Evolutionary conservation across 306 rosid species (phyloP).

Genomic region (Trichosanthes truncata): DNA sequence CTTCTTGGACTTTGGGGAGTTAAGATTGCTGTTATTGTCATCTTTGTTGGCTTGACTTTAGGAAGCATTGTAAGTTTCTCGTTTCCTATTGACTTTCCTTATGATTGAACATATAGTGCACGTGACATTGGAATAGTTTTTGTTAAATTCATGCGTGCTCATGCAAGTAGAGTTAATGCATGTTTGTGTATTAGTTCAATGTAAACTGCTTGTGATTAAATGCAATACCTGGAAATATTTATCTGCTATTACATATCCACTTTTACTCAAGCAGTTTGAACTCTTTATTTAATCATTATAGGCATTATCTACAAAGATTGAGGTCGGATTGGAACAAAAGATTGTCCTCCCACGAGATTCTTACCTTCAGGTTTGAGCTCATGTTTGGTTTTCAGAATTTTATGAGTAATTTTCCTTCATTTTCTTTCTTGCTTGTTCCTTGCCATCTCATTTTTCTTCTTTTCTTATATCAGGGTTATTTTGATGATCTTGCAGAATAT

Average conservation of each 20-base stretch:
- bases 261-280: slow-evolving; percentile 9
- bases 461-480: slow-evolving; percentile 57
- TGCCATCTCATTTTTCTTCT: slow-evolving; percentile 4
- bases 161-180: not conserved
- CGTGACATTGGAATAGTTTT: not conserved
- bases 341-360: slow-evolving; percentile 97
- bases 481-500: slow-evolving; percentile 61
- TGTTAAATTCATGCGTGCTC: not conserved
- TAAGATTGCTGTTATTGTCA: slow-evolving; percentile 52
- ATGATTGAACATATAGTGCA: not conserved
- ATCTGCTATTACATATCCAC: not conserved
- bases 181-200: not conserved
- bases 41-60: slow-evolving; percentile 64
- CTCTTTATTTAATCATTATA: slow-evolving; percentile 15
- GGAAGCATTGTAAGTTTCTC: slow-evolving; percentile 84
- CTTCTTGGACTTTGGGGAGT: slow-evolving; percentile 83
- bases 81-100: not conserved
- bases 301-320: slow-evolving; percentile 83
- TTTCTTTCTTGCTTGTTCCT: not conserved
- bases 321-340: slow-evolving; percentile 90
- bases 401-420: not conserved
- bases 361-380: slow-evolving; percentile 77
- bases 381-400: slow-evolving; percentile 7
- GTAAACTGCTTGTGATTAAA: not conserved
- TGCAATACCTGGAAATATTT: not conserved